These are phyloP conservation scores for Schwanniomyces yamadae DNA, from an alignment of 805 yeast genomes.

Conservation along the genomic window DNA sequence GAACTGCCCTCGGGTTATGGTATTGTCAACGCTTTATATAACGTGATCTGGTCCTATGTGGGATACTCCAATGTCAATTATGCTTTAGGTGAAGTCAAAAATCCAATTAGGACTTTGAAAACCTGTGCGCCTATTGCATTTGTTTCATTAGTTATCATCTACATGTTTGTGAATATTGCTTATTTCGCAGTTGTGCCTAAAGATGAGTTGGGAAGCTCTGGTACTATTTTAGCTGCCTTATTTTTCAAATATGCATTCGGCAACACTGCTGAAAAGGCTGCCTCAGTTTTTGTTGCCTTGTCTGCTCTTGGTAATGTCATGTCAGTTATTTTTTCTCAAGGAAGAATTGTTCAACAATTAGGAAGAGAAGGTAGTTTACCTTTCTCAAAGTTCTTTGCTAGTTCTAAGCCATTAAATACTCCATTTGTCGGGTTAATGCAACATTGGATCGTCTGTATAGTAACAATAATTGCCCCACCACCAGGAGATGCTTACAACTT, in stretches of 20 bases:
- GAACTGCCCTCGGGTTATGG: slow-evolving; percentile 60
- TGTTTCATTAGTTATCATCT: slow-evolving; percentile 57
- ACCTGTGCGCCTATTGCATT: slow-evolving; percentile 77
- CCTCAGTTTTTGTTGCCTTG: slow-evolving; percentile 77
- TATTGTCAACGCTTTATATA: slow-evolving; percentile 71
- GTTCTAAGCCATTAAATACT: slow-evolving; percentile 68
- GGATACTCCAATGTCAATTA: slow-evolving; percentile 84
- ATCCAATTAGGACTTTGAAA: slow-evolving; percentile 68
- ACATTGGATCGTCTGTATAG: slow-evolving; percentile 73
- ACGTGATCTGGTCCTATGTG: slow-evolving; percentile 81
- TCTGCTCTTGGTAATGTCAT: slow-evolving; percentile 81
- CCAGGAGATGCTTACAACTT: slow-evolving; percentile 88
- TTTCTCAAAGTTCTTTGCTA: slow-evolving; percentile 66
- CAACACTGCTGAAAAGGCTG: slow-evolving; percentile 63
- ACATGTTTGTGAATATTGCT: slow-evolving; percentile 75
- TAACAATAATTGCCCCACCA: slow-evolving; percentile 71
- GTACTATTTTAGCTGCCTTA: slow-evolving; percentile 71
- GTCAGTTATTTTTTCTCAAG: slow-evolving; percentile 79
- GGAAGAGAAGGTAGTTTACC: slow-evolving; percentile 84
- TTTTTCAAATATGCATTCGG: slow-evolving; percentile 76
- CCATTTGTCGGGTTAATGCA: slow-evolving; percentile 73
- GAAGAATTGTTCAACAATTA: slow-evolving; percentile 74
- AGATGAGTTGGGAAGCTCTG: slow-evolving; percentile 57
- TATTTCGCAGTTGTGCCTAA: slow-evolving; percentile 80
- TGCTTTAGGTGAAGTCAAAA: slow-evolving; percentile 74